These are phyloP conservation scores for Musa itinerans DNA, from an alignment of 176 grass and related monocot genomes.

Conservation along the genomic window DNA sequence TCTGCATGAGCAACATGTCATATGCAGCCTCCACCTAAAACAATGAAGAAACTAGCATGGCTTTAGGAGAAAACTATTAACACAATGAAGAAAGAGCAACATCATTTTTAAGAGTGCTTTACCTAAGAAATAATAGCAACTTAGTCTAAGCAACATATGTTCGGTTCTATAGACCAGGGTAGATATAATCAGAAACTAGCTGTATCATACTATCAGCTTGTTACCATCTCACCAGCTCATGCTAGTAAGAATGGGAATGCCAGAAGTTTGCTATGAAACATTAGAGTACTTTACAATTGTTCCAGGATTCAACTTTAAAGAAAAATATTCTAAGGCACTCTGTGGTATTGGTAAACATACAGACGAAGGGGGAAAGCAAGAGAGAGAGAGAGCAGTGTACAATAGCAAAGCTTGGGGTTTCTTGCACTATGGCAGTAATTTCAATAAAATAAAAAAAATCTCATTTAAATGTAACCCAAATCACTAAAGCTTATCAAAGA, in stretches of 20 bases:
- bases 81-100: background rate
- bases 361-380: background rate
- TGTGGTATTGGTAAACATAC: background rate
- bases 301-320: background rate
- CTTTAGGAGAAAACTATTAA: background rate
- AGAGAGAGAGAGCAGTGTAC: no score
- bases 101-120: background rate
- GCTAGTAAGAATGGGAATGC: background rate
- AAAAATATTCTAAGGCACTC: background rate
- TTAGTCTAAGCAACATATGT: background rate
- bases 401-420: background rate
- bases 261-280: no score
- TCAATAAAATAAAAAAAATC: background rate
- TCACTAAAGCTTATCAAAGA: background rate
- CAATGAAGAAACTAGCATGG: conserved; percentile 18
- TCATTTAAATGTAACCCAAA: no score
- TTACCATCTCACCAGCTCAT: background rate
- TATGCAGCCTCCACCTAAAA: conserved; percentile 92
- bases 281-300: no score
- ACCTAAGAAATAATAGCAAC: background rate
- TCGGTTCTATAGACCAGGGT: background rate
- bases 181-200: background rate
- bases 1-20: conserved; percentile 88
- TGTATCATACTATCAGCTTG: background rate
- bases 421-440: background rate